A percentile compares a stretch with the other conserved stretches of the same genome.
Evolutionary conservation across 768 basidiomycete species (phyloP).

Genomic region (Podaxis rugospora): DNA sequence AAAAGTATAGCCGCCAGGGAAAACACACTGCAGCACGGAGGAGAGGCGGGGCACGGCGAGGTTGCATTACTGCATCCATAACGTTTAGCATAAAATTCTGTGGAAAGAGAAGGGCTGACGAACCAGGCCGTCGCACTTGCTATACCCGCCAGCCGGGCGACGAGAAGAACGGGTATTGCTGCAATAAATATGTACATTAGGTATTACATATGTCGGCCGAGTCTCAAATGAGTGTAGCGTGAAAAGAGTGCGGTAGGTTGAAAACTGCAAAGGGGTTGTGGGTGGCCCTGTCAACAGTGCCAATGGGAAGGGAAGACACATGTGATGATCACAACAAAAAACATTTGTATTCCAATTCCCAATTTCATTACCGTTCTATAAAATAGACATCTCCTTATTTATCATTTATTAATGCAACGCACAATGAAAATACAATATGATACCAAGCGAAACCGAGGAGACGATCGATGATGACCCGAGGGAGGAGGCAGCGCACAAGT

Average conservation of each 20-base stretch:
- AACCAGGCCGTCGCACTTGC: slow-evolving; percentile 10
- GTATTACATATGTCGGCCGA: not conserved
- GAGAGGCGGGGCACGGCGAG: slow-evolving; percentile 35
- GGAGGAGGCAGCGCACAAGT: slow-evolving; percentile 5
- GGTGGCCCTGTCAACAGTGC: not conserved
- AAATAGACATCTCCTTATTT: not conserved
- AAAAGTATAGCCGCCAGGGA: not conserved
- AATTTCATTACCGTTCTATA: not conserved
- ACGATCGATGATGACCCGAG: not conserved
- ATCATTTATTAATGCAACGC: not conserved
- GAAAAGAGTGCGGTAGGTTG: not conserved
- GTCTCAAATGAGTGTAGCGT: not conserved
- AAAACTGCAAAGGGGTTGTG: not conserved
- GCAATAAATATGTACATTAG: not conserved
- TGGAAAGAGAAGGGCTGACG: not conserved
- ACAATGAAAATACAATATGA: not conserved
- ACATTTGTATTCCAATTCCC: not conserved
- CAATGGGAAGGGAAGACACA: slow-evolving; percentile 5
- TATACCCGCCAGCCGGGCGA: slow-evolving; percentile 3
- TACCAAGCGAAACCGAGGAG: not conserved
- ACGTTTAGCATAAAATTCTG: not conserved
- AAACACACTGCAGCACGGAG: slow-evolving; percentile 51
- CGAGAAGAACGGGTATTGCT: not conserved
- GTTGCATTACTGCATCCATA: slow-evolving; percentile 34
- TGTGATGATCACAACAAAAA: not conserved